Base-by-base conservation (phyloP, 169 alveolate genomes). In the Theileria parva region DNA sequence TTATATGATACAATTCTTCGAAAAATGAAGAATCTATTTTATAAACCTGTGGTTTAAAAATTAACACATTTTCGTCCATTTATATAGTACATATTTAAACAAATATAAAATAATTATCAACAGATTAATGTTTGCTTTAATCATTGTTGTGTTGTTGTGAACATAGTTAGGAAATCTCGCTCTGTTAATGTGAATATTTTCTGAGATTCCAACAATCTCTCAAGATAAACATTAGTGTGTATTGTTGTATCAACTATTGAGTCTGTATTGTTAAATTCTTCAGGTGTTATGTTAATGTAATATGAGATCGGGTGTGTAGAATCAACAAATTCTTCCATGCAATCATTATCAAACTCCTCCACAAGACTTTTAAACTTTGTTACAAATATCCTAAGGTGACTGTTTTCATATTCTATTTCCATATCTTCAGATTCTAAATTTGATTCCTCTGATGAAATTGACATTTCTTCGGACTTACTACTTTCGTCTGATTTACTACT, bases 1-100 rank as follows among this genome's bases (percentile, higher is more conserved):
- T 69, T 11, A 79, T 59, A 44, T 61, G 34, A 57, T 77, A 77
- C 28, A 77, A 57, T 48, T 77, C 86, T 48, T 67, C 71, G 69
- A 84, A 84, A 65, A 84, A 84, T 8, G 90, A 84, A 13, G 27
- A 27, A 63, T 84, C 90, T 65, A 84, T 39, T 23, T 75, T 75
- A 34, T 77, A 84, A 21, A 32, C 25, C 48, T 81, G 88, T 19
- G 84, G 39, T 12, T 61, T 8, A 51, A 65, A 81, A 21, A 67
- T 66, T 44, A 81, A 30, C 0, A 5, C 23, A 21, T 28, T 55
- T 51, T 61, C 67, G 34, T 2, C 67, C 64, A 68, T 15, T 80
- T 69, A 59, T 72, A 9, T 44, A 51, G 15, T n/a, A 23, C 44
- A 70, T 1, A 15, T 69, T 17, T 19, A 30, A 0, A 53, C 37